phyloP scores from a whole-genome alignment of 768 basidiomycete genomes.

The Strobilomyces echinocephalus region DNA sequence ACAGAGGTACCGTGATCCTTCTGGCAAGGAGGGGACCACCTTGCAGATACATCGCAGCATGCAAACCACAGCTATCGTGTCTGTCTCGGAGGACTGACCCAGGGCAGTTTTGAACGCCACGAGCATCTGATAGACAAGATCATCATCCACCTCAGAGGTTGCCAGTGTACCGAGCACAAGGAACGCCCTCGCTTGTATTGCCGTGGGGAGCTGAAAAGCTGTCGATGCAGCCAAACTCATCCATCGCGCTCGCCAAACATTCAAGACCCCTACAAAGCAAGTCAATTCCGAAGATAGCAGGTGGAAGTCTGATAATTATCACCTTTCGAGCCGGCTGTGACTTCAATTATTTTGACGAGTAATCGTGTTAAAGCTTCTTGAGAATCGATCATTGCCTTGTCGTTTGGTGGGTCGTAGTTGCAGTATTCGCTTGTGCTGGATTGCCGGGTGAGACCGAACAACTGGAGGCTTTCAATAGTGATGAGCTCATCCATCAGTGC shows the following conservation, averaged over 20 bases:
- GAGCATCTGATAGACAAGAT: slow-evolving; percentile 89
- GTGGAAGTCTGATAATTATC: slow-evolving; percentile 14
- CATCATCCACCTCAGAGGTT: slow-evolving; percentile 82
- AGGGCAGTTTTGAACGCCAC: slow-evolving; percentile 79
- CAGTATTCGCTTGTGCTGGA: slow-evolving; percentile 67
- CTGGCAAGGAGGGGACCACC: slow-evolving; percentile 64
- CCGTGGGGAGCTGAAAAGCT: slow-evolving; percentile 85
- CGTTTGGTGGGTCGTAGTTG: slow-evolving; percentile 50
- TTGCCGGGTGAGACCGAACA: slow-evolving; percentile 69
- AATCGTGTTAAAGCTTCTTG: slow-evolving; percentile 64
- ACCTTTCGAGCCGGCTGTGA: slow-evolving; percentile 70
- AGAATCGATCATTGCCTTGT: slow-evolving; percentile 51
- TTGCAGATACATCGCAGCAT: slow-evolving; percentile 86
- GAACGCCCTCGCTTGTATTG: slow-evolving; percentile 86
- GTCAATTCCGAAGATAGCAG: slow-evolving; percentile 3
- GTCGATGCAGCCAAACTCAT: slow-evolving; percentile 85
- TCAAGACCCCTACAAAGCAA: slow-evolving; percentile 55
- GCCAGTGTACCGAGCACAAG: slow-evolving; percentile 80
- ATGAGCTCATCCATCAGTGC: slow-evolving; percentile 59
- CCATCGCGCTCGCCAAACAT: slow-evolving; percentile 92
- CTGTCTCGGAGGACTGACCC: slow-evolving; percentile 58
- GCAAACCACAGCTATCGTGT: slow-evolving; percentile 70
- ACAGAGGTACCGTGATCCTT: slow-evolving; percentile 66
- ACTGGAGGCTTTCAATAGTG: slow-evolving; percentile 49
- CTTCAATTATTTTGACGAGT: slow-evolving; percentile 58